phyloP scores from a whole-genome alignment of 768 basidiomycete genomes.

The Psilocybe tampanensis region DNA sequence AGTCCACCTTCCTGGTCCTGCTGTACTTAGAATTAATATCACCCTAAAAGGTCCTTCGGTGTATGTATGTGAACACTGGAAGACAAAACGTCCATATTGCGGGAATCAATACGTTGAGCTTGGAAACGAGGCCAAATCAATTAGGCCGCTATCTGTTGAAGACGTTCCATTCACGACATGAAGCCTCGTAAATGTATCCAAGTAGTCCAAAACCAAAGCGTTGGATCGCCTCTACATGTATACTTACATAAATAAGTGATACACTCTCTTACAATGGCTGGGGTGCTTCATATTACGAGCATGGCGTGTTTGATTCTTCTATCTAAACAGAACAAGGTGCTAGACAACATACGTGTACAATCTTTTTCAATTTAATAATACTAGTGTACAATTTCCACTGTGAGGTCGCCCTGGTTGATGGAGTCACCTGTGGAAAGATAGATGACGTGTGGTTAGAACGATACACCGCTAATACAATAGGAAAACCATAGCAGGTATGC shows the following conservation, averaged over 20 bases:
- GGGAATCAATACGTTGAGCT: no score
- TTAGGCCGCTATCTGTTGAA: no score
- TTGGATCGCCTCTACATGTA: background rate
- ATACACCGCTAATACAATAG: background rate
- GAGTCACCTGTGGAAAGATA: slow-evolving; percentile 68
- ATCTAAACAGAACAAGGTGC: background rate
- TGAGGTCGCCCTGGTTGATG: slow-evolving; percentile 91
- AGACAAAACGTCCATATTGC: no score
- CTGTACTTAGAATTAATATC: no score
- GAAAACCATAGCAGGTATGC: slow-evolving; percentile 8
- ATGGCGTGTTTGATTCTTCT: background rate
- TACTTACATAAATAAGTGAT: background rate
- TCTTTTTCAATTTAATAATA: background rate
- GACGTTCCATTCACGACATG: background rate
- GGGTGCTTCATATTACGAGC: background rate
- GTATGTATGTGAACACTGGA: no score
- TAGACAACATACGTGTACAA: slow-evolving; percentile 2
- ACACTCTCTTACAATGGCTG: background rate
- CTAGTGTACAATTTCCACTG: slow-evolving; percentile 71
- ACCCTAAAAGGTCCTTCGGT: no score
- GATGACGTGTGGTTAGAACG: background rate
- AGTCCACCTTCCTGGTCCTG: no score
- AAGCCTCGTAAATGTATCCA: background rate
- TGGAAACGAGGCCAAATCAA: no score
- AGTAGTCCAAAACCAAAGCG: background rate